Conservation (phyloP, 208 protist genomes). For the Angomonas desouzai region DNA sequence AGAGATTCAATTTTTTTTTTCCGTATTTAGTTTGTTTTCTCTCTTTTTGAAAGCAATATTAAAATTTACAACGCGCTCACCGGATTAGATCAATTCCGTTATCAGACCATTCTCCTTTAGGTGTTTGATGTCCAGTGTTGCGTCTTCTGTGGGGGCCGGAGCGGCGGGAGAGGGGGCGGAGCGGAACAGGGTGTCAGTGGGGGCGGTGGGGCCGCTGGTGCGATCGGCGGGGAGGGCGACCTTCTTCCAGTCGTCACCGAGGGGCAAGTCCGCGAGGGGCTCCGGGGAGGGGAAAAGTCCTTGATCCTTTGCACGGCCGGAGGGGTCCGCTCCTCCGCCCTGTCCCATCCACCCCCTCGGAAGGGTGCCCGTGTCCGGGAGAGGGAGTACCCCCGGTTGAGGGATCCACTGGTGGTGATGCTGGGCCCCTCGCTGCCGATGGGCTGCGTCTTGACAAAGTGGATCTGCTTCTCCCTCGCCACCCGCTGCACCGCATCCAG, state of each 20-base stretch:
- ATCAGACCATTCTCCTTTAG: not conserved
- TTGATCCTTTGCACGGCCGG: no score
- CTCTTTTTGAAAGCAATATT: not conserved
- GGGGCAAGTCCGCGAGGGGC: no score
- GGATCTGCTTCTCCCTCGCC: conserved; percentile 65
- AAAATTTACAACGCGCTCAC: not conserved
- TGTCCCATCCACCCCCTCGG: not conserved
- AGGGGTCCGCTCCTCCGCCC: no score
- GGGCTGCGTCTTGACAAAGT: conserved; percentile 58
- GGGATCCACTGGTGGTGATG: not conserved
- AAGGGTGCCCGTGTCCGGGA: not conserved
- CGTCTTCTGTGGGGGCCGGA: no score
- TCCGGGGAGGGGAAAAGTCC: no score
- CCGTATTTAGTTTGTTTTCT: no score
- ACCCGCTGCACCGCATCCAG: conserved; percentile 62
- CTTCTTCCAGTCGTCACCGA: no score
- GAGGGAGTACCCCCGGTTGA: not conserved
- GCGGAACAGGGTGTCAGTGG: no score
- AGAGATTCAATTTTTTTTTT: no score
- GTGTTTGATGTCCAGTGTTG: not conserved
- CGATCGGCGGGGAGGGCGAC: no score
- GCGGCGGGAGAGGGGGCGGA: no score
- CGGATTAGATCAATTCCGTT: conserved; percentile 5
- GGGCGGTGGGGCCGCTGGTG: no score
- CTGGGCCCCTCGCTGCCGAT: conserved; percentile 15